Percentiles rank a stretch among this genome's conserved stretches.
These are phyloP conservation scores for Apiotrichum veenhuisii DNA, from an alignment of 1,284 basidiomycete genomes.

Conservation along the genomic window DNA sequence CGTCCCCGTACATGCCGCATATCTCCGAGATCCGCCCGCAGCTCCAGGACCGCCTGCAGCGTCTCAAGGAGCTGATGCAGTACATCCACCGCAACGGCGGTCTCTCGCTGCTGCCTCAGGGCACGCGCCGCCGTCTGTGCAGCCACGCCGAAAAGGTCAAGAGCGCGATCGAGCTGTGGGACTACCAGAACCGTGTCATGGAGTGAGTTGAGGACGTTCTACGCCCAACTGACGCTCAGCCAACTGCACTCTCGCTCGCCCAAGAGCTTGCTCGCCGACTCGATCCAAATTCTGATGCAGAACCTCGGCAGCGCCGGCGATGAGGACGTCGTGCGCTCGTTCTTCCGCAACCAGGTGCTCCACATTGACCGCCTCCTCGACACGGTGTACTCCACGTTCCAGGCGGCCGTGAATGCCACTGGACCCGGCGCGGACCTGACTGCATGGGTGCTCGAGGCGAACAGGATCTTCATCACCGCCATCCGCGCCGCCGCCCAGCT, in stretches of 20 bases:
- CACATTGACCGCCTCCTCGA: conserved; percentile 45
- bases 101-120: conserved; percentile 72
- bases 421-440: conserved; percentile 40
- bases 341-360: conserved; percentile 70
- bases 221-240: conserved; percentile 16
- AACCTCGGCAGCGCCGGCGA: conserved; percentile 45
- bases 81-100: conserved; percentile 84
- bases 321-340: conserved; percentile 75
- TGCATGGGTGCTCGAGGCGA: conserved; percentile 63
- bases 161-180: conserved; percentile 78
- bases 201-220: conserved; percentile 32
- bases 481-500: conserved; percentile 69
- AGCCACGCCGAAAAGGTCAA: conserved; percentile 86
- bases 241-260: conserved; percentile 33
- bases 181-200: conserved; percentile 61
- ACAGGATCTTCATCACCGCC: conserved; percentile 65
- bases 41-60: conserved; percentile 67
- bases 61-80: conserved; percentile 73
- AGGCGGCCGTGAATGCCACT: conserved; percentile 24
- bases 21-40: conserved; percentile 79
- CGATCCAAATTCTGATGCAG: conserved; percentile 44
- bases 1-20: conserved; percentile 65
- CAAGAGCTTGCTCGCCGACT: conserved; percentile 47
- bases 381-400: conserved; percentile 35
- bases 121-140: conserved; percentile 68